Evolutionary conservation across 2,329 filamentous ascomycete species (phyloP).

Genomic region (Curvularia sp.): DNA sequence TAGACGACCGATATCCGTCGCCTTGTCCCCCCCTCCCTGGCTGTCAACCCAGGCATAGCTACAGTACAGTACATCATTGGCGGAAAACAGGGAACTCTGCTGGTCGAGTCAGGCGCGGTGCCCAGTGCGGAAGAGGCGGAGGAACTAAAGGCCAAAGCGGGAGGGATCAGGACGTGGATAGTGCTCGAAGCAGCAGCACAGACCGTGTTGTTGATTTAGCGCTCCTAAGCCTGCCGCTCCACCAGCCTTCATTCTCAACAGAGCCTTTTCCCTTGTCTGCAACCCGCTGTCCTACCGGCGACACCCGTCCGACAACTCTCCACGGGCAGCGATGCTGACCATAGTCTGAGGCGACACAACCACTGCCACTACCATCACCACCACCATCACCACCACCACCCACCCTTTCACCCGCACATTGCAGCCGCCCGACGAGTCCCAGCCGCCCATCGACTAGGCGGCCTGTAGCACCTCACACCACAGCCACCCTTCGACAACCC

Average conservation of each 20-base stretch:
- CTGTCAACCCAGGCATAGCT: background rate
- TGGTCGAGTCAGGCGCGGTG: constrained; percentile 10
- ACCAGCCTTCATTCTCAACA: constrained; percentile 37
- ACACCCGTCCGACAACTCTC: constrained; percentile 21
- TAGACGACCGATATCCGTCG: background rate
- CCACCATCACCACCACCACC: background rate
- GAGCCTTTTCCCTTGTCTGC: constrained; percentile 17
- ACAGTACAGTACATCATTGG: background rate
- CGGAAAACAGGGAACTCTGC: constrained; percentile 10
- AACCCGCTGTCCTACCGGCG: constrained; percentile 16
- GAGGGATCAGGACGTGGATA: constrained; percentile 19
- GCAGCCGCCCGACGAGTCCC: constrained; percentile 1
- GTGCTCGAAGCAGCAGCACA: constrained; percentile 16
- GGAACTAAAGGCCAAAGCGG: constrained; percentile 28
- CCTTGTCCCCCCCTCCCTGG: background rate
- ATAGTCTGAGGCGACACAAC: constrained; percentile 25
- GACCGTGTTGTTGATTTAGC: constrained; percentile 7
- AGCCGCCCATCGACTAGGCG: constrained; percentile 7
- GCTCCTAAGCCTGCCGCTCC: constrained; percentile 21
- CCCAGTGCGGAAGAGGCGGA: constrained; percentile 25
- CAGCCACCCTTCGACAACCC: constrained; percentile 13
- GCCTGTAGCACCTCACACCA: constrained; percentile 23
- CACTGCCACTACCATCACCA: background rate
- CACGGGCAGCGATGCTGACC: constrained; percentile 35
- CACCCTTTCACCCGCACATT: background rate